phyloP scores from a whole-genome alignment of 345 rosid species.

The Eucalyptus pauciflora region DNA sequence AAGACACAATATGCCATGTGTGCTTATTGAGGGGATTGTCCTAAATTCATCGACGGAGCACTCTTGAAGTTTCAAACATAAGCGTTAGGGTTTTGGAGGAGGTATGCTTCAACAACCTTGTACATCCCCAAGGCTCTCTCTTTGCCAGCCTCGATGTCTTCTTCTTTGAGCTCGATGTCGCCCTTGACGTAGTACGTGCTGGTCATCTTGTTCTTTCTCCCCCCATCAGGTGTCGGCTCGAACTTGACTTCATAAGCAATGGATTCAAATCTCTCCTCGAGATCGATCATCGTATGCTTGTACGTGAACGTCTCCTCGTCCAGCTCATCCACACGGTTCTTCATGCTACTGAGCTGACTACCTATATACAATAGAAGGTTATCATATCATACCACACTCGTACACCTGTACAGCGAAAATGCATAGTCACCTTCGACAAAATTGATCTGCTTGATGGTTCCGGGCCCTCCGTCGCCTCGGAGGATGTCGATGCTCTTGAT shows the following conservation, averaged over 20 bases:
- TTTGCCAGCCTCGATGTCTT: constrained; percentile 13
- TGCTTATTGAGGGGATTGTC: not conserved
- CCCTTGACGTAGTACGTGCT: constrained; percentile 18
- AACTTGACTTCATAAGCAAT: constrained; percentile 8
- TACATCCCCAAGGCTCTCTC: constrained; percentile 15
- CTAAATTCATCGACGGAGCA: not conserved
- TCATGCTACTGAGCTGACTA: not conserved
- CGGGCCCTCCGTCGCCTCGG: constrained; percentile 28
- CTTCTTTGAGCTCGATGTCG: constrained; percentile 4
- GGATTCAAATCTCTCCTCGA: constrained; percentile 10
- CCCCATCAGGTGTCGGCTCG: constrained; percentile 11
- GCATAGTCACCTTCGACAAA: constrained; percentile 11
- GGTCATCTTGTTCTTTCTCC: constrained; percentile 16
- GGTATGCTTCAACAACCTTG: constrained; percentile 19
- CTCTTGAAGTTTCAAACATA: not conserved
- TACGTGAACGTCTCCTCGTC: constrained; percentile 6
- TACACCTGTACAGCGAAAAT: not conserved
- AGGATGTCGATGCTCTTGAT: constrained; percentile 7
- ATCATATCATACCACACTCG: not conserved
- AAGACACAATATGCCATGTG: not conserved
- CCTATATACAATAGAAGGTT: not conserved
- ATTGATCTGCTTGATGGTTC: constrained; percentile 21
- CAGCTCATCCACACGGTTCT: constrained; percentile 11
- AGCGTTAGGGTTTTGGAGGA: constrained; percentile 13
- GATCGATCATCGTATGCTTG: constrained; percentile 23